Conservation (phyloP, 2,329 filamentous ascomycete species). For the Pyrenophora tritici-repentis region DNA sequence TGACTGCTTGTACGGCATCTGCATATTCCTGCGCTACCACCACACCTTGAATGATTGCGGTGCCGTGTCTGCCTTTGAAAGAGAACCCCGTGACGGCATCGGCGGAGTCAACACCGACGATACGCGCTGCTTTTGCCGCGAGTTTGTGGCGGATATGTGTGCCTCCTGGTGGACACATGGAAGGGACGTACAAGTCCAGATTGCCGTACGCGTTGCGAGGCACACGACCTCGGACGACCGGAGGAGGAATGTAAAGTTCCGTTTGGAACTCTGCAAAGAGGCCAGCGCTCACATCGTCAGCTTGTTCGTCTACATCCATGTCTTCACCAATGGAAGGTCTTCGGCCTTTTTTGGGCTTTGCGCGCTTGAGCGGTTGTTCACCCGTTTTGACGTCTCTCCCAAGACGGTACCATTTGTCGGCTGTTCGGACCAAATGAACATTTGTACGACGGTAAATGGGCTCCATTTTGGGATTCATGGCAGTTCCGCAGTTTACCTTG, state of each 20-base stretch:
- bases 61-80: constrained; percentile 84
- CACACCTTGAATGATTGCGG: constrained; percentile 77
- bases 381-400: constrained; percentile 76
- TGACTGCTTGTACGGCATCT: constrained; percentile 72
- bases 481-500: constrained; percentile 70
- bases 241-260: constrained; percentile 73
- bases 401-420: constrained; percentile 88
- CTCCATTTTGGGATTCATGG: constrained; percentile 67
- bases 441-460: constrained; percentile 81
- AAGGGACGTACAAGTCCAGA: constrained; percentile 66
- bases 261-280: constrained; percentile 68
- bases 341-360: constrained; percentile 44
- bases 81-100: constrained; percentile 89
- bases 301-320: constrained; percentile 42
- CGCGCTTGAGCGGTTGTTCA: constrained; percentile 81
- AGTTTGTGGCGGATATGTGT: constrained; percentile 61
- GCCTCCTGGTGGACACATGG: constrained; percentile 67
- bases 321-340: constrained; percentile 33
- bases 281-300: constrained; percentile 55
- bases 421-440: constrained; percentile 76
- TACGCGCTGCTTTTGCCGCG: constrained; percentile 71
- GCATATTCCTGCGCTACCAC: constrained; percentile 74
- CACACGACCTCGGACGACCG: constrained; percentile 73
- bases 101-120: constrained; percentile 82
- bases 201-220: constrained; percentile 67